Conservation (phyloP, 345 rosid species). For the Schrenkiella parvula region DNA sequence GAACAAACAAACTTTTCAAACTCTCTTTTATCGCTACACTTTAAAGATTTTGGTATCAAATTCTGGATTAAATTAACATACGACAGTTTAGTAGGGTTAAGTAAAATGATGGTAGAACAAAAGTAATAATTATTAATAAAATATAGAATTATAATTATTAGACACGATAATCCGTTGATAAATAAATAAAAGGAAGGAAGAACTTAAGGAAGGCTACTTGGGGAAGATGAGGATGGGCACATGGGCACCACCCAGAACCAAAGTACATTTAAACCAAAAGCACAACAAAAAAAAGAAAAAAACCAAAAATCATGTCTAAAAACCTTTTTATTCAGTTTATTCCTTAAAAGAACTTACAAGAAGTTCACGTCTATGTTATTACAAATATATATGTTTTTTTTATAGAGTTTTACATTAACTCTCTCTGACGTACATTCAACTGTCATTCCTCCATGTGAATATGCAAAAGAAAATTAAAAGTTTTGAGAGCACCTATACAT, state of each 20-base stretch:
- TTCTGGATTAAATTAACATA: not conserved
- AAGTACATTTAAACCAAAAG: constrained; percentile 22
- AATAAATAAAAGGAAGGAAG: not conserved
- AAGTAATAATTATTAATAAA: not conserved
- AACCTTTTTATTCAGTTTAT: constrained; percentile 7
- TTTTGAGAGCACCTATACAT: not conserved
- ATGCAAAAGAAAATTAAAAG: not conserved
- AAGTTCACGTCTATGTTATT: constrained; percentile 57
- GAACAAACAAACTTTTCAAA: not conserved
- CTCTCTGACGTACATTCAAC: constrained; percentile 42
- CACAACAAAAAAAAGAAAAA: constrained; percentile 17
- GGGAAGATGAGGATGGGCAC: constrained; percentile 13
- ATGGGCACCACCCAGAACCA: constrained; percentile 27
- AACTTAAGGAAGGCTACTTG: not conserved
- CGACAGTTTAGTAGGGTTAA: constrained; percentile 6
- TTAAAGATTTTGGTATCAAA: constrained; percentile 15
- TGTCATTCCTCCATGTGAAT: constrained; percentile 50
- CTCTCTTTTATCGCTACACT: not conserved
- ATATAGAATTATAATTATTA: not conserved
- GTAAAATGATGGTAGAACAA: constrained; percentile 9
- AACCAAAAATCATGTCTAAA: not conserved
- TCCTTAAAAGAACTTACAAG: constrained; percentile 50
- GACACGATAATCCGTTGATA: not conserved
- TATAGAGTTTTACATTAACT: constrained; percentile 33
- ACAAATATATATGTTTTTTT: not conserved